Evolutionary conservation across 1,284 basidiomycete genomes (phyloP).

Genomic region (Apiotrichum gamsii): DNA sequence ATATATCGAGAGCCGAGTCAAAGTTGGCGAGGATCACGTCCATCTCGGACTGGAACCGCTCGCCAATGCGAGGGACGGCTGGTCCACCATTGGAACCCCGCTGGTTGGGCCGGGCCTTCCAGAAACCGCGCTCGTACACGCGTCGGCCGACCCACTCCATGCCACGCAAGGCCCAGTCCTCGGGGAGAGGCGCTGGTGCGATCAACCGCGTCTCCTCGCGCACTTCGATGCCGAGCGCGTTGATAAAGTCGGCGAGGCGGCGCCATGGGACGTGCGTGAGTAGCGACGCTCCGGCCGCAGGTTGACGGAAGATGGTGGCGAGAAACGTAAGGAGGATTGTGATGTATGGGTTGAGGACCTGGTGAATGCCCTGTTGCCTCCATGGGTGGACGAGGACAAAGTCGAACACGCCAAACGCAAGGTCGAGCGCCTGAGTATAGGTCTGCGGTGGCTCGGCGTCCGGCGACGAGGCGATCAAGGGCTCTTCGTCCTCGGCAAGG

Average conservation of each 20-base stretch:
- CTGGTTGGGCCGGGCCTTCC: constrained; percentile 53
- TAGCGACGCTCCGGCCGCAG: constrained; percentile 57
- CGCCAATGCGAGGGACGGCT: constrained; percentile 50
- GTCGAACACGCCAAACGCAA: constrained; percentile 72
- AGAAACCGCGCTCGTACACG: constrained; percentile 86
- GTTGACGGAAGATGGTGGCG: constrained; percentile 63
- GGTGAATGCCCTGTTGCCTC: constrained; percentile 55
- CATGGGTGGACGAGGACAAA: constrained; percentile 62
- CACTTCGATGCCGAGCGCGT: constrained; percentile 49
- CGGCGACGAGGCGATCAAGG: constrained; percentile 5
- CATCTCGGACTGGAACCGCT: constrained; percentile 57
- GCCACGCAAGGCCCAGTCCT: constrained; percentile 93
- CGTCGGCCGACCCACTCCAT: constrained; percentile 89
- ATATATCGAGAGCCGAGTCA: constrained; percentile 49
- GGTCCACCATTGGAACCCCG: constrained; percentile 36
- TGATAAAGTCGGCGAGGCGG: constrained; percentile 62
- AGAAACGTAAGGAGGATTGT: constrained; percentile 82
- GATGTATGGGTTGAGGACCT: constrained; percentile 77
- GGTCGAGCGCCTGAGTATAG: constrained; percentile 66
- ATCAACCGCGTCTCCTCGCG: constrained; percentile 53
- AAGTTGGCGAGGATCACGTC: constrained; percentile 67
- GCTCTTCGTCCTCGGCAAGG: constrained; percentile 7
- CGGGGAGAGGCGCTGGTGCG: constrained; percentile 63
- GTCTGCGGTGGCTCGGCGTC: constrained; percentile 53
- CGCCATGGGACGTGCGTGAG: constrained; percentile 81